Percentiles rank a stretch among this genome's conserved stretches.
These are phyloP conservation scores for Serendipita sp. DNA, from an alignment of 768 basidiomycete species.

Conservation along the genomic window DNA sequence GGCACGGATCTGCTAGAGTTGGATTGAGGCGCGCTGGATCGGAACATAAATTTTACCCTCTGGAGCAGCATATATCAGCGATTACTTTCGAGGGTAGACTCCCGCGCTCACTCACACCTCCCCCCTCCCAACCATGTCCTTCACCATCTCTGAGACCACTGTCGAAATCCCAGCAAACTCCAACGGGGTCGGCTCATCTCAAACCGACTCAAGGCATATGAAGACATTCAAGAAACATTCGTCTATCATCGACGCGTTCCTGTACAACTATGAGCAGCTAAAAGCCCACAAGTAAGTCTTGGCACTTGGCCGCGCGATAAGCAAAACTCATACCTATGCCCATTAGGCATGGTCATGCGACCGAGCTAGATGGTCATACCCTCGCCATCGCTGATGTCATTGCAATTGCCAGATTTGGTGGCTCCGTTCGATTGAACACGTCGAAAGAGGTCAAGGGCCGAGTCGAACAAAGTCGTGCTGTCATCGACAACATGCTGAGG, in stretches of 20 bases:
- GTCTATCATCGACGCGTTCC: not conserved
- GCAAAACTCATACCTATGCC: not conserved
- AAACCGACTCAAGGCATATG: not conserved
- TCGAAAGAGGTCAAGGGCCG: slow-evolving; percentile 33
- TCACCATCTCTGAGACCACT: not conserved
- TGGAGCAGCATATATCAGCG: too few relatives aligned
- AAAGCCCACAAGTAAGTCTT: slow-evolving; percentile 5
- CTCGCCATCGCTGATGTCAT: slow-evolving; percentile 64
- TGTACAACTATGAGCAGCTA: not conserved
- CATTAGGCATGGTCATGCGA: slow-evolving; percentile 42
- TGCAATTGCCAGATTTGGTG: slow-evolving; percentile 52
- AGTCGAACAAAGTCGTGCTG: slow-evolving; percentile 45
- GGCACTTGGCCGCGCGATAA: too few relatives aligned
- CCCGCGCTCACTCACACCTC: not conserved
- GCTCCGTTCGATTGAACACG: slow-evolving; percentile 29
- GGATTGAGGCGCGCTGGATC: too few relatives aligned
- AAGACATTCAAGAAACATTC: not conserved
- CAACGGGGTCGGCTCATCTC: not conserved
- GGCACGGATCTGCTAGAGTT: not conserved
- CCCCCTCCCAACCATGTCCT: not conserved
- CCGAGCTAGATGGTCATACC: slow-evolving; percentile 50
- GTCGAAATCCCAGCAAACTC: not conserved
- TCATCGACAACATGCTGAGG: slow-evolving; percentile 51
- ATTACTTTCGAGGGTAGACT: not conserved
- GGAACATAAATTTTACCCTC: too few relatives aligned